These are phyloP conservation scores for Physaria fendleri DNA, from an alignment of 345 rosid genomes.

Conservation along the genomic window DNA sequence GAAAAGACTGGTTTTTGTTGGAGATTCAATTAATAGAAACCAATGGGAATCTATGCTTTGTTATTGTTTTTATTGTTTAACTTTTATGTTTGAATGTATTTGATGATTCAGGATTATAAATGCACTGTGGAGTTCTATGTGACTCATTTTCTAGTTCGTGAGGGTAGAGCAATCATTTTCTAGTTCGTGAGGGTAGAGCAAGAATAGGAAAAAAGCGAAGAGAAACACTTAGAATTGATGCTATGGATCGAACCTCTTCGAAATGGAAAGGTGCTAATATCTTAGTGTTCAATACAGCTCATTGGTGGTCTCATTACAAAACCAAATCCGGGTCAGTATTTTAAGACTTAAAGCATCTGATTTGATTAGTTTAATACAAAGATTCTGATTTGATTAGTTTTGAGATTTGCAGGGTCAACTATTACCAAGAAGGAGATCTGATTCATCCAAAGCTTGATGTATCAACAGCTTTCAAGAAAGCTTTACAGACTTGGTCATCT, in stretches of 20 bases:
- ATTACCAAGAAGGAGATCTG: slow-evolving; percentile 77
- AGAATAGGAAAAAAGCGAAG: slow-evolving; percentile 60
- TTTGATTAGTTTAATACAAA: neutral
- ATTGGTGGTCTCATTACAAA: slow-evolving; percentile 98
- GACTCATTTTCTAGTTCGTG: slow-evolving; percentile 79
- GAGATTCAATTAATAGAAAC: slow-evolving; percentile 91
- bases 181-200: slow-evolving; percentile 86
- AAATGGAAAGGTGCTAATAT: slow-evolving; percentile 93
- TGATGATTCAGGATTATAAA: slow-evolving; percentile 70
- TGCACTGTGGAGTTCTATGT: slow-evolving; percentile 86
- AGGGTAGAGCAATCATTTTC: slow-evolving; percentile 79
- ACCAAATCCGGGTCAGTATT: slow-evolving; percentile 81
- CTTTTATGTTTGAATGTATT: slow-evolving; percentile 11
- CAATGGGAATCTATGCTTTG: slow-evolving; percentile 99
- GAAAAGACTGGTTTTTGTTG: slow-evolving; percentile 87
- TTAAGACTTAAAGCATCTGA: neutral
- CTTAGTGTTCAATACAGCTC: slow-evolving; percentile 86
- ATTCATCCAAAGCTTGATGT: slow-evolving; percentile 73
- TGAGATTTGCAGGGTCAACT: slow-evolving; percentile 61
- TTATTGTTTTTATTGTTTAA: neutral
- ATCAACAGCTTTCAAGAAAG: slow-evolving; percentile 63
- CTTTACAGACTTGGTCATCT: slow-evolving; percentile 75
- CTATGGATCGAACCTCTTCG: slow-evolving; percentile 77
- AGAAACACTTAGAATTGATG: slow-evolving; percentile 75
- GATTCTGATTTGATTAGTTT: neutral